A percentile compares a stretch with the other conserved stretches of the same genome.
These are phyloP conservation scores for Lecanicillium sp. DNA, from an alignment of 2,329 filamentous ascomycete species.

Conservation along the genomic window DNA sequence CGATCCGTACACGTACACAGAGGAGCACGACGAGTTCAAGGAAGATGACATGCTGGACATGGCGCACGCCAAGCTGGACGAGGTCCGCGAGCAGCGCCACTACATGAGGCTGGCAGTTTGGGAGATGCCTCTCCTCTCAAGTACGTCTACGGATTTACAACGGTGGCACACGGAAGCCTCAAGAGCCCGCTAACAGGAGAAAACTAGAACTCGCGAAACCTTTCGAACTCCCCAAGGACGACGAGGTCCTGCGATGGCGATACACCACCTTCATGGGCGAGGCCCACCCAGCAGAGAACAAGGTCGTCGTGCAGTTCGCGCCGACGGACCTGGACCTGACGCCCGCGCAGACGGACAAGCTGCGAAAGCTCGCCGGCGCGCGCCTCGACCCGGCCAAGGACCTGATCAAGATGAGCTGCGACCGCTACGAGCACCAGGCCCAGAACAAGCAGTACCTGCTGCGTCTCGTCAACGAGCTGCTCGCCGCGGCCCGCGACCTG, in stretches of 20 bases:
- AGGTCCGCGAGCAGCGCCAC: constrained; percentile 81
- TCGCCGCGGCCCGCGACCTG: constrained; percentile 70
- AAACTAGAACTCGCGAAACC: constrained; percentile 72
- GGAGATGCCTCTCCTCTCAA: constrained; percentile 88
- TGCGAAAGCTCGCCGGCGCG: constrained; percentile 78
- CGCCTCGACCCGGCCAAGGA: constrained; percentile 84
- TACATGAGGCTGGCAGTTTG: constrained; percentile 84
- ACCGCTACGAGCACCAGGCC: constrained; percentile 79
- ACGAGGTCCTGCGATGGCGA: constrained; percentile 80
- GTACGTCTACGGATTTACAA: too few relatives aligned
- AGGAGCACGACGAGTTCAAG: constrained; percentile 59
- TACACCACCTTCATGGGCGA: constrained; percentile 98
- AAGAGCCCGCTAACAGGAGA: constrained; percentile 16
- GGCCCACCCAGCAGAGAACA: constrained; percentile 80
- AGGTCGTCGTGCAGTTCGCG: constrained; percentile 89
- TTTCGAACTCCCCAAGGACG: constrained; percentile 62
- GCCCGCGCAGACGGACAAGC: constrained; percentile 64
- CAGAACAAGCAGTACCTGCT: constrained; percentile 96
- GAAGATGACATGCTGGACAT: constrained; percentile 79
- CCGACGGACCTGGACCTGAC: constrained; percentile 67
- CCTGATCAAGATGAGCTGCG: constrained; percentile 82
- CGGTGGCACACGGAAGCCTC: not conserved
- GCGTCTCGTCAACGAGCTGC: constrained; percentile 66
- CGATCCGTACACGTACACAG: constrained; percentile 41
- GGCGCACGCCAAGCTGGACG: constrained; percentile 80